These are phyloP conservation scores for Eurotiales sp. DNA, from an alignment of 2,329 filamentous ascomycete genomes.

Conservation along the genomic window DNA sequence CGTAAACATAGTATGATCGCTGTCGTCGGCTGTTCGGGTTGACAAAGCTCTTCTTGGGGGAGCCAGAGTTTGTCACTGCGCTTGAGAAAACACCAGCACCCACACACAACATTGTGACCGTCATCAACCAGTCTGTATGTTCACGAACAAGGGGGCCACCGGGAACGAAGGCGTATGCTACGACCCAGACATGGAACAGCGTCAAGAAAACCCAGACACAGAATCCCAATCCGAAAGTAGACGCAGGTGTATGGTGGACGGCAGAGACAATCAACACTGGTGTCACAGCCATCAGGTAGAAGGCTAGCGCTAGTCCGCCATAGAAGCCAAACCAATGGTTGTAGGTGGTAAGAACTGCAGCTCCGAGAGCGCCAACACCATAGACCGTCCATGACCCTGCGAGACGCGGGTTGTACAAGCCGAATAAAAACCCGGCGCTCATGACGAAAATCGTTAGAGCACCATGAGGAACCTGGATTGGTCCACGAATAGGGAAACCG, in stretches of 20 bases:
- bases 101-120: slow-evolving; percentile 75
- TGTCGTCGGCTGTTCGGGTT: slow-evolving; percentile 45
- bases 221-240: slow-evolving; percentile 84
- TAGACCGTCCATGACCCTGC: slow-evolving; percentile 76
- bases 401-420: slow-evolving; percentile 68
- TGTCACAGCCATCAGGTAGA: slow-evolving; percentile 77
- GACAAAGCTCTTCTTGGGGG: slow-evolving; percentile 37
- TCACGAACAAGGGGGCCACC: slow-evolving; percentile 89
- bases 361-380: slow-evolving; percentile 72
- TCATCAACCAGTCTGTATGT: slow-evolving; percentile 94
- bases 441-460: slow-evolving; percentile 82
- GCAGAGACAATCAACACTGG: slow-evolving; percentile 73
- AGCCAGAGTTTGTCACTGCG: slow-evolving; percentile 51
- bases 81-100: slow-evolving; percentile 78
- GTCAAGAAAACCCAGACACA: slow-evolving; percentile 89
- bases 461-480: slow-evolving; percentile 83
- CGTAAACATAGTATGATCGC: slow-evolving; percentile 66
- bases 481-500: slow-evolving; percentile 85
- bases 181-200: slow-evolving; percentile 97
- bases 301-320: slow-evolving; percentile 69
- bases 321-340: slow-evolving; percentile 87
- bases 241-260: slow-evolving; percentile 69
- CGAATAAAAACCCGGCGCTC: slow-evolving; percentile 72
- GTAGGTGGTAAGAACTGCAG: slow-evolving; percentile 70
- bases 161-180: slow-evolving; percentile 96